These are phyloP conservation scores for Aciculosporium take DNA, from an alignment of 2,329 filamentous ascomycete genomes.

Conservation along the genomic window DNA sequence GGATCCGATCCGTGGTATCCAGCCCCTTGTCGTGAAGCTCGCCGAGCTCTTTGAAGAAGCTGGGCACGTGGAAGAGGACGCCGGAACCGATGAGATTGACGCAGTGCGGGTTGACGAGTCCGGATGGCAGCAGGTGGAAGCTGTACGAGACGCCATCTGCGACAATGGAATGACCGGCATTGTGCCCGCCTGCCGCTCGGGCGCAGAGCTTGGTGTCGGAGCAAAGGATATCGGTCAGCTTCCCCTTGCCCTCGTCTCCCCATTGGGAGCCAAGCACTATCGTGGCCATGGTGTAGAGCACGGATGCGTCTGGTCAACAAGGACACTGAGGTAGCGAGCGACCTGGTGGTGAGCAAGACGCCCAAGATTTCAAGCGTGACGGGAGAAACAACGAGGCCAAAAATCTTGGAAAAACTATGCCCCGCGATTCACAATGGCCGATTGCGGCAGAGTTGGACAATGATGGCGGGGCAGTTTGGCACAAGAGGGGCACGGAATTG, in stretches of 20 bases:
- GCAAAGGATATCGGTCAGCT: constrained; percentile 21
- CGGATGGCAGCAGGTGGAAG: constrained; percentile 52
- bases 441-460: too few species aligned
- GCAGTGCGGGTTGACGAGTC: constrained; percentile 54
- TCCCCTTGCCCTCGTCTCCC: constrained; percentile 26
- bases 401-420: too few species aligned
- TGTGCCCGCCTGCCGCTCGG: constrained; percentile 20
- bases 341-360: too few species aligned
- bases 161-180: constrained; percentile 15
- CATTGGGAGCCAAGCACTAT: constrained; percentile 23
- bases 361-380: too few species aligned
- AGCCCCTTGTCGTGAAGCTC: constrained; percentile 21
- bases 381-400: too few species aligned
- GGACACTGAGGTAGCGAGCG: too few species aligned
- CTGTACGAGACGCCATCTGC: constrained; percentile 24
- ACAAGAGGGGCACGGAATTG: too few species aligned
- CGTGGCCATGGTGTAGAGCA: background rate
- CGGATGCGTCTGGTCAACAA: background rate
- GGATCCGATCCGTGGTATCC: constrained; percentile 31
- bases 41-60: constrained; percentile 28
- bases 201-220: constrained; percentile 18
- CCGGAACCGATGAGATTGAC: constrained; percentile 62
- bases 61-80: constrained; percentile 45
- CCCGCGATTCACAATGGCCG: too few species aligned
- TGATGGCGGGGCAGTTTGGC: too few species aligned